Conservation (phyloP, 2,329 filamentous ascomycete species). For the Cladosporium sp. region DNA sequence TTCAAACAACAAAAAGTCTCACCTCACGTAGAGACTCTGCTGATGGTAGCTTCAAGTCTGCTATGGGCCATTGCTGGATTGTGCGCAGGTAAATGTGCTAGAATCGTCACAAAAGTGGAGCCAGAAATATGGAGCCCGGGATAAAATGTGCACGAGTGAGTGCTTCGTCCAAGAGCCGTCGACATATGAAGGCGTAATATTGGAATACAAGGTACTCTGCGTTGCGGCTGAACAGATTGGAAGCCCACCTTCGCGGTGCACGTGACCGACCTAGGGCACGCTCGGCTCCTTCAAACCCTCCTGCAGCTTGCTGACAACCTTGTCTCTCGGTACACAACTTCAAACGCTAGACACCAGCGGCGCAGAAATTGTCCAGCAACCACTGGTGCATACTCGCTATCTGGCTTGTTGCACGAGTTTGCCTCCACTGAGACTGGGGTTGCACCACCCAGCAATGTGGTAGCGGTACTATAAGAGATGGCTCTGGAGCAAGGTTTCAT, state of each 20-base stretch:
- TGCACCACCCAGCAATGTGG: neutral
- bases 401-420: neutral
- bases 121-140: neutral
- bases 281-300: neutral
- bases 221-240: neutral
- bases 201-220: neutral
- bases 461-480: neutral
- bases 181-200: neutral
- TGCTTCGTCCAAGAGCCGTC: neutral
- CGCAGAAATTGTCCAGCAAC: neutral
- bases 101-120: neutral
- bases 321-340: neutral
- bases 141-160: neutral
- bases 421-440: neutral
- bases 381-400: neutral
- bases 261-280: neutral
- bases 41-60: neutral
- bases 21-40: neutral
- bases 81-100: neutral
- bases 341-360: neutral
- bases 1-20: neutral
- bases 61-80: neutral
- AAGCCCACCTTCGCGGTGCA: neutral
- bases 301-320: neutral
- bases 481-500: neutral